A percentile compares a stretch with the other conserved stretches of the same genome.
Conservation (phyloP, 2,329 filamentous ascomycete species). For the Orbilia ellipsospora region DNA sequence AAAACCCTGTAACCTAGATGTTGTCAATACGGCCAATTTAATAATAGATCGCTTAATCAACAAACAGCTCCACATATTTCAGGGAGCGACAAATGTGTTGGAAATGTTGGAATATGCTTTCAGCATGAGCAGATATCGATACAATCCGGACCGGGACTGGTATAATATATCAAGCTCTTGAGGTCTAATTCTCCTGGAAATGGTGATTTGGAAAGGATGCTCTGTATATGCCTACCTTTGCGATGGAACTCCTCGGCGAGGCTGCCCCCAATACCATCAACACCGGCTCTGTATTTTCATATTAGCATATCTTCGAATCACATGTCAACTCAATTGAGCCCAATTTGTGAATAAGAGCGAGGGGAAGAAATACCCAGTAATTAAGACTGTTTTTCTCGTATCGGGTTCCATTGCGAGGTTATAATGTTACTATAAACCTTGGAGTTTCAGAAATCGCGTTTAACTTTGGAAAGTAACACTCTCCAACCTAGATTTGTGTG, state of each 20-base stretch:
- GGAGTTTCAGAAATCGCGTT: too few species aligned
- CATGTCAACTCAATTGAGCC: background rate
- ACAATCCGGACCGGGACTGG: background rate
- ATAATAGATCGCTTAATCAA: too few species aligned
- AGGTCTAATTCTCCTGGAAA: background rate
- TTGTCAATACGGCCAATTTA: background rate
- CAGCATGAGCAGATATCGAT: background rate
- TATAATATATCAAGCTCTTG: background rate
- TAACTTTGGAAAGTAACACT: too few species aligned
- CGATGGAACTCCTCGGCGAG: slow-evolving; percentile 68
- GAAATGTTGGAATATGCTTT: slow-evolving; percentile 12
- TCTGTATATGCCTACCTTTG: slow-evolving; percentile 63
- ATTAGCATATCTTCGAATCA: background rate
- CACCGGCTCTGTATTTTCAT: slow-evolving; percentile 66
- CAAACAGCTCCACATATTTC: background rate
- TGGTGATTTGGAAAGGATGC: background rate
- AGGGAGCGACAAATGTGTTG: slow-evolving; percentile 22
- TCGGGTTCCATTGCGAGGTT: slow-evolving; percentile 18
- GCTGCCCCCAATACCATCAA: slow-evolving; percentile 70
- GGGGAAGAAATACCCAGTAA: slow-evolving; percentile 64
- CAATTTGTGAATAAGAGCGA: background rate
- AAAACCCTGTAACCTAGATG: slow-evolving; percentile 68
- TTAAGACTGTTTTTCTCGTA: slow-evolving; percentile 65
- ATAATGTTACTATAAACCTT: too few species aligned
- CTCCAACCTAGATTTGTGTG: too few species aligned